phyloP scores from a whole-genome alignment of 2,329 filamentous ascomycete species.

The Saccharata proteae region DNA sequence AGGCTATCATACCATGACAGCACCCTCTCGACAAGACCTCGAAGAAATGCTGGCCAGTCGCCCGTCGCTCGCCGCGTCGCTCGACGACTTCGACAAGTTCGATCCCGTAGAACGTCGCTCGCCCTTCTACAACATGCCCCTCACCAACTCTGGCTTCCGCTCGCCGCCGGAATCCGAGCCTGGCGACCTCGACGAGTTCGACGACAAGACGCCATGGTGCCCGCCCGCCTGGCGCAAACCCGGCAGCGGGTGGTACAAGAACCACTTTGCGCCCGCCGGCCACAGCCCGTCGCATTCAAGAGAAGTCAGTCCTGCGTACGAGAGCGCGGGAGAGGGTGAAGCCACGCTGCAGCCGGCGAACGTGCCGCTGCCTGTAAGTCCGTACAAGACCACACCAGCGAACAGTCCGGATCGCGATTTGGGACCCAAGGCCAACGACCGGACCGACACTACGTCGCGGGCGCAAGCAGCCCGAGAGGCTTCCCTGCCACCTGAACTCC shows the following conservation, averaged over 20 bases:
- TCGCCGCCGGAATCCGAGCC: constrained; percentile 38
- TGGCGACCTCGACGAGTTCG: constrained; percentile 32
- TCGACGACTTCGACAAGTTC: constrained; percentile 25
- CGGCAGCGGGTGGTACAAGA: constrained; percentile 47
- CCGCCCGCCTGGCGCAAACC: constrained; percentile 52
- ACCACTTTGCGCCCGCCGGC: constrained; percentile 18
- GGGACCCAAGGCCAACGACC: too few relatives aligned
- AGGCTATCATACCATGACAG: too few relatives aligned
- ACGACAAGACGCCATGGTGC: constrained; percentile 45
- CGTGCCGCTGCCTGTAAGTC: constrained; percentile 49
- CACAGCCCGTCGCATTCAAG: constrained; percentile 41
- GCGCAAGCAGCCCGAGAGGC: constrained; percentile 15
- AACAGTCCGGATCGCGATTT: constrained; percentile 36
- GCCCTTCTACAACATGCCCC: constrained; percentile 42
- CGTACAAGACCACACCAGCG: constrained; percentile 42
- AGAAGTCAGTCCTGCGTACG: constrained; percentile 47
- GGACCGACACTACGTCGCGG: constrained; percentile 9
- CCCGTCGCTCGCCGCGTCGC: constrained; percentile 25
- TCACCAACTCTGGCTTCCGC: constrained; percentile 53
- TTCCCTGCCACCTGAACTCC: too few relatives aligned
- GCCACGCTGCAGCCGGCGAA: constrained; percentile 41
- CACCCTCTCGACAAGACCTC: too few relatives aligned
- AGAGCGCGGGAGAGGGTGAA: constrained; percentile 42
- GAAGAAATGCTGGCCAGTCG: constrained; percentile 7
- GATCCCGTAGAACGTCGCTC: constrained; percentile 29